Evolutionary conservation across 495 filamentous ascomycete genomes (phyloP), one percentile per base, ranked within the genome.

Genomic region (Saxophila tyrrhenica): DNA sequence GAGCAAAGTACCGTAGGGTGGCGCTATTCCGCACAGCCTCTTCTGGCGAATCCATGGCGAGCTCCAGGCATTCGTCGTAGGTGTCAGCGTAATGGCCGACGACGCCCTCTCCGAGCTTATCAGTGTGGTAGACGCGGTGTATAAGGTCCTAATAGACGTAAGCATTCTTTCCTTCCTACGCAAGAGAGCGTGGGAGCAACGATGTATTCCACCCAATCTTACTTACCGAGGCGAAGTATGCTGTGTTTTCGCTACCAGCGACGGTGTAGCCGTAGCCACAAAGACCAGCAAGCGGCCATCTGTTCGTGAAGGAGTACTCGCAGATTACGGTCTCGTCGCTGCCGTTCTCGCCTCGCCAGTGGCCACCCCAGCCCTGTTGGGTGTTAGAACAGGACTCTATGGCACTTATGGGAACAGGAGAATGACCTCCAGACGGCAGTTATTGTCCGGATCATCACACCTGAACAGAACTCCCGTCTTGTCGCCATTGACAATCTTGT

Each of bases 271-370:
- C 79, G 38, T 71, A 61, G 1, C 67, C 70, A 55, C 78, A 82
- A 61, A 82, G 68, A 3, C 69, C 69, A 17, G 70, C 69, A 21
- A 82, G 74, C 17, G 69, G 70, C 25, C 68, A 69, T 19, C 79
- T 73, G 13, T 63, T 70, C 1, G 57, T 51, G 61, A 73, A 82
- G 20, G 78, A 80, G 15, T 76, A 66, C 9, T 71, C 68, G 64
- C 78, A 83, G 61, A 83, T 81, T 39, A 81, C 80, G 24, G 80
- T 82, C 60, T 82, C 76, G 8, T 70, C 63, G 3, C 78, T 78
- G 8, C 72, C 75, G 55, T 80, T 81, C 25, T 61, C 54, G 54
- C 78, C 78, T 25, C 80, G 73, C 75, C 74, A 80, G 69, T 82
- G 79, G 49, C 78, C 79, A 29, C 65, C 78, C 69, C 72, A 81